Base-by-base conservation (phyloP, 306 rosid genomes). In the Casuarina glauca region DNA sequence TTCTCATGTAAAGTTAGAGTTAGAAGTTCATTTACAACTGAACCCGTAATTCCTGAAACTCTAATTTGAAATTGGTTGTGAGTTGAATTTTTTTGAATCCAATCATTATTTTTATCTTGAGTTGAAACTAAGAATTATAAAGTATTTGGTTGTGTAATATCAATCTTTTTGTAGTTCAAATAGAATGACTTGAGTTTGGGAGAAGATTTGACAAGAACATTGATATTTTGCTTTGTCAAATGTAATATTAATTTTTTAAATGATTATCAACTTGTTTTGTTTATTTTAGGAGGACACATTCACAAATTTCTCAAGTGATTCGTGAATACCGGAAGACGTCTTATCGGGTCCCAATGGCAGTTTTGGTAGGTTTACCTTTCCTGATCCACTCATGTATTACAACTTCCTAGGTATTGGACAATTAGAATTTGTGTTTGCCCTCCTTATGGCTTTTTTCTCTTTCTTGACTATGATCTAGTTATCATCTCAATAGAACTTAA, bases 261-360 rank as follows among this genome's bases (percentile, higher is more conserved):
- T 75, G 19, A 13, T 62, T 48, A 6, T 69, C 50, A 41, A 68
- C 49, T 52, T 26, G 15, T 77, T 78, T 57, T 82, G 4, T 76
- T 54, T 79, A 62, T 61, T 66, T 75, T 63, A 78, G 98, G 97
- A 92, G 98, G 89, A 94, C 98, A 2, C 98, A 94, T 84, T 88
- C 98, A 51, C 98, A 94, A 81, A 89, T 94, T 78, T 83, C 97
- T 81, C 98, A 92, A 85, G 93, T 94, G 67, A 54, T 94, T 63
- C 91, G 93, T 5, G 98, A 94, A 85, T 82, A 90, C 79, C 84
- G 88, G 68, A 94, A 94, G 84, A 94, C 97, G 32, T 19, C 90
- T 76, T 94, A 94, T 82, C 87, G 97, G 71, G 98, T 92, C 70
- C 92, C 97, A 0, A 94, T 94, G 98, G 84, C 97, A 45, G 92